These are phyloP conservation scores for Rhodamnia rubescens DNA, from an alignment of 345 rosid genomes.

Conservation along the genomic window DNA sequence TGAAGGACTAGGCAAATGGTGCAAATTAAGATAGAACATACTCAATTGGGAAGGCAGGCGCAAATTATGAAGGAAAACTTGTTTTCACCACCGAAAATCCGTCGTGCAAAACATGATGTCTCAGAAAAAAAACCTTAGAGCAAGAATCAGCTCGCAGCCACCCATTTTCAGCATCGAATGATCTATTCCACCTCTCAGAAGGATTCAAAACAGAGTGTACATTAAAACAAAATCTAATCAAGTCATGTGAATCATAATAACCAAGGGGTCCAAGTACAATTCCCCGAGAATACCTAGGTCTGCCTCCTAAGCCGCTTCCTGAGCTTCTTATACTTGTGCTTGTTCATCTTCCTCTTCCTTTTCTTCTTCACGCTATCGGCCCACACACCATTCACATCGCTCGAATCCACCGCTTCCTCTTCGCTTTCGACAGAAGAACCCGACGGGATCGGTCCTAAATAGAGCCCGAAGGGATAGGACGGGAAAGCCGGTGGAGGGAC, in stretches of 20 bases:
- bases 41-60: background rate
- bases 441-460: conserved; percentile 8
- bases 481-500: conserved; percentile 16
- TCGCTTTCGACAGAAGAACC: conserved; percentile 9
- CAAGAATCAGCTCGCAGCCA: background rate
- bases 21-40: background rate
- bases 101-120: background rate
- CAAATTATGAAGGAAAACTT: background rate
- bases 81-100: background rate
- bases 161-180: background rate
- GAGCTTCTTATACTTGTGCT: conserved; percentile 28
- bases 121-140: background rate
- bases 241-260: background rate
- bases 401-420: background rate
- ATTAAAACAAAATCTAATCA: background rate
- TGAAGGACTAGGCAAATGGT: background rate
- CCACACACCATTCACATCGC: conserved; percentile 21
- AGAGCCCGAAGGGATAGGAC: conserved; percentile 24
- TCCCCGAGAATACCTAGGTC: background rate
- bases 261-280: background rate
- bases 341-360: conserved; percentile 98
- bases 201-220: background rate
- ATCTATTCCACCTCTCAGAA: background rate
- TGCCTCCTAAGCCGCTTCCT: conserved; percentile 50
- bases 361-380: conserved; percentile 95